These are phyloP conservation scores for Phycomyces blakesleeanus DNA, from an alignment of 192 early-diverging fungal species.

Conservation along the genomic window DNA sequence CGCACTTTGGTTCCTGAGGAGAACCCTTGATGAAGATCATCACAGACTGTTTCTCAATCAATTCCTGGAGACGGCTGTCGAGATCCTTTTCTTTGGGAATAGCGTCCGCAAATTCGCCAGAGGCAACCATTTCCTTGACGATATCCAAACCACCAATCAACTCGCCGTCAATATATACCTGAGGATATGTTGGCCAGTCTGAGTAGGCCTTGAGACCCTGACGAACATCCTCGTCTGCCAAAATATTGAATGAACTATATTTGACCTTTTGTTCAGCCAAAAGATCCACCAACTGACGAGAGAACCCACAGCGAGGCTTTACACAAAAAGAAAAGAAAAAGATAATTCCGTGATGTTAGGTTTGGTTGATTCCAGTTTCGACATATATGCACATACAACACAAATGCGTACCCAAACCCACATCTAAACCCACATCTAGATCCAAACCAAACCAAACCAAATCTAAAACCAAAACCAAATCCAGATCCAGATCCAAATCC, in stretches of 20 bases:
- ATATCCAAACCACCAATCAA: constrained; percentile 96
- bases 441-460: too few relatives aligned
- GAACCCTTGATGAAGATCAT: constrained; percentile 99
- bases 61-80: constrained; percentile 66
- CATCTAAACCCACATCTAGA: too few relatives aligned
- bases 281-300: constrained; percentile 74
- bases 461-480: too few relatives aligned
- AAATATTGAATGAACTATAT: constrained; percentile 84
- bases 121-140: constrained; percentile 81
- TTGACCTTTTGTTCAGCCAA: constrained; percentile 71
- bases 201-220: constrained; percentile 45
- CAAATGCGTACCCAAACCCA: too few relatives aligned
- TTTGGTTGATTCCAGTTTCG: too few relatives aligned
- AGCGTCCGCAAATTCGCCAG: constrained; percentile 81
- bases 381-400: too few relatives aligned
- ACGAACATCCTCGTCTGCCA: constrained; percentile 88
- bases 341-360: constrained; percentile 3
- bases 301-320: constrained; percentile 91
- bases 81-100: constrained; percentile 76
- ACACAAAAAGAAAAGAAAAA: background rate
- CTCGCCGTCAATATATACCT: constrained; percentile 94
- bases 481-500: too few relatives aligned
- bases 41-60: constrained; percentile 65
- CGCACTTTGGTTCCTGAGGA: constrained; percentile 86
- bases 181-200: constrained; percentile 95